A percentile compares a stretch with the other conserved stretches of the same genome.
Evolutionary conservation across 495 filamentous ascomycete genomes (phyloP).

Genomic region (Podospora pseudocomata): DNA sequence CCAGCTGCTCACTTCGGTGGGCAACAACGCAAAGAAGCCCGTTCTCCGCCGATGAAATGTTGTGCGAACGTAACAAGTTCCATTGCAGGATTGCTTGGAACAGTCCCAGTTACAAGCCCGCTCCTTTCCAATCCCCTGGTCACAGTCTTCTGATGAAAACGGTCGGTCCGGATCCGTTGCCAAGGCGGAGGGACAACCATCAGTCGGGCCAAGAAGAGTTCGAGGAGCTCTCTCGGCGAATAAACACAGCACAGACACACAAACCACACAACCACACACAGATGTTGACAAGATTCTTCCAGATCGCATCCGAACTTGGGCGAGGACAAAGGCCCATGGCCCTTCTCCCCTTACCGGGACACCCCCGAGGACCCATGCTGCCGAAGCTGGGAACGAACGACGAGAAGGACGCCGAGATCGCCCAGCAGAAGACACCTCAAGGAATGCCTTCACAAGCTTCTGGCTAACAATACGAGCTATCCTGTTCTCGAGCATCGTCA

Average conservation of each 20-base stretch:
- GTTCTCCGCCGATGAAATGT: conserved; percentile 98
- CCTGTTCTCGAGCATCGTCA: conserved; percentile 68
- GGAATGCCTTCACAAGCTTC: conserved; percentile 38
- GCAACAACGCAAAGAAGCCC: no score
- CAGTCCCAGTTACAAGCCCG: background rate
- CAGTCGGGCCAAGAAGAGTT: no score
- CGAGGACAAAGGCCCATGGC: conserved; percentile 19
- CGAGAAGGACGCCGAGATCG: background rate
- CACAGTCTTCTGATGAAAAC: background rate
- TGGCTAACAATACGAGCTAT: conserved; percentile 46
- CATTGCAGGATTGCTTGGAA: conserved; percentile 71
- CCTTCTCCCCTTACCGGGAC: background rate
- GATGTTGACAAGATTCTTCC: background rate
- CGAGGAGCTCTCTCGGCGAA: no score
- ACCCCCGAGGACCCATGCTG: background rate
- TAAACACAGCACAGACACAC: no score
- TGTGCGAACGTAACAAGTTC: conserved; percentile 97
- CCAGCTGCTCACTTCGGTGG: no score
- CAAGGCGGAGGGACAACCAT: no score
- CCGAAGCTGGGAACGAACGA: background rate
- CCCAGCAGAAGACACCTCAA: background rate
- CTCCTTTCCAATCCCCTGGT: background rate
- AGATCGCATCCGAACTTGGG: conserved; percentile 21
- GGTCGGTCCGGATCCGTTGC: background rate
- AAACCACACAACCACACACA: background rate